Conservation (phyloP, 139 green algal species). For the Protoeuglena noctilucae region DNA sequence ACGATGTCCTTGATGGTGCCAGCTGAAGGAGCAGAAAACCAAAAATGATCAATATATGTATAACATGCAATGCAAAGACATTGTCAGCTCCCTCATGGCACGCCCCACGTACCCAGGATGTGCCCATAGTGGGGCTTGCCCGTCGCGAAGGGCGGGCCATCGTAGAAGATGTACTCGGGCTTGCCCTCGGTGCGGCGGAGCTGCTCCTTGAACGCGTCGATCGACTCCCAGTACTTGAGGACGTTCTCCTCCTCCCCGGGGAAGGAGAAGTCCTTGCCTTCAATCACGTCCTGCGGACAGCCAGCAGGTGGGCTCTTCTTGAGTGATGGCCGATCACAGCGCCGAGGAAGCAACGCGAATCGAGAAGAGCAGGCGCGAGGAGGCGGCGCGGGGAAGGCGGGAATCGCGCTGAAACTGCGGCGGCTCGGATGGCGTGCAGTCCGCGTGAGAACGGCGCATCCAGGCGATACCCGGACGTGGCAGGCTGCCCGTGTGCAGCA, state of each 20-base stretch:
- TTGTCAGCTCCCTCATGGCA: too few relatives aligned
- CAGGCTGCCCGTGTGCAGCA: too few relatives aligned
- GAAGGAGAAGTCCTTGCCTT: conserved; percentile 63
- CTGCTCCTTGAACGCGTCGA: conserved; percentile 77
- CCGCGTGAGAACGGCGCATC: too few relatives aligned
- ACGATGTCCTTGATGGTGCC: conserved; percentile 98
- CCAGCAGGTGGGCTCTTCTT: conserved; percentile 11
- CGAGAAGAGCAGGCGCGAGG: too few relatives aligned
- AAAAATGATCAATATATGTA: too few relatives aligned
- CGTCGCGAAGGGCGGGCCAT: conserved; percentile 95
- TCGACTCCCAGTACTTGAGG: conserved; percentile 56
- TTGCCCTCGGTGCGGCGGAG: conserved; percentile 64
- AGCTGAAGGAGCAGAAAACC: too few relatives aligned
- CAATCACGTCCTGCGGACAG: conserved; percentile 36
- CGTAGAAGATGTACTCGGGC: conserved; percentile 93
- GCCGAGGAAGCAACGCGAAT: not conserved
- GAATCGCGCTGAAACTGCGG: too few relatives aligned
- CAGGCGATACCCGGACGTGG: too few relatives aligned
- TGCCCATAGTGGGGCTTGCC: conserved; percentile 97
- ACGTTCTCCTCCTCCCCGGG: conserved; percentile 69
- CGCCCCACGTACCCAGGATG: too few relatives aligned
- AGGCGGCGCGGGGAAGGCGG: too few relatives aligned
- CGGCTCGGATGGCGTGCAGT: too few relatives aligned
- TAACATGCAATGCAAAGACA: too few relatives aligned
- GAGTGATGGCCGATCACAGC: not conserved